phyloP scores from a whole-genome alignment of 495 filamentous ascomycete species.

The Aspergillus leporis region DNA sequence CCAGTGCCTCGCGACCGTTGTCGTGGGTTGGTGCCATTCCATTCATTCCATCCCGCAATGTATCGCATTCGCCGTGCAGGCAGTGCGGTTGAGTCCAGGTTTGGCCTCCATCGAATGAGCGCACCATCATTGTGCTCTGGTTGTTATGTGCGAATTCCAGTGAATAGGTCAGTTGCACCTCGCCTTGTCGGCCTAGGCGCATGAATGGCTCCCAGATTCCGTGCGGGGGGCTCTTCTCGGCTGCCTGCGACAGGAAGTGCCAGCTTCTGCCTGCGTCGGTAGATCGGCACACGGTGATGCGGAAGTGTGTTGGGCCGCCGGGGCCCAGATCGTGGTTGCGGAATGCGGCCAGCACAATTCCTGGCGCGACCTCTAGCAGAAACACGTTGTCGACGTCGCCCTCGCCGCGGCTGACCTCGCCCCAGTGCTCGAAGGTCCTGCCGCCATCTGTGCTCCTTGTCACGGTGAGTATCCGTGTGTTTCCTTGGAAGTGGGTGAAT shows the following conservation, averaged over 20 bases:
- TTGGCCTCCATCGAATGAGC: conserved; percentile 53
- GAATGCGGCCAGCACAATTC: conserved; percentile 55
- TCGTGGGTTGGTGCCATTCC: conserved; percentile 49
- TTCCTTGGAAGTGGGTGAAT: conserved; percentile 39
- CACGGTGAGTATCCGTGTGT: conserved; percentile 32
- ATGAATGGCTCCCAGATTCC: conserved; percentile 66
- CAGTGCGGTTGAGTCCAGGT: conserved; percentile 50
- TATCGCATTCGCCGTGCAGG: conserved; percentile 47
- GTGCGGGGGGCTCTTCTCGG: conserved; percentile 39
- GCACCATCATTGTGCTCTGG: conserved; percentile 60
- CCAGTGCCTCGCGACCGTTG: conserved; percentile 45
- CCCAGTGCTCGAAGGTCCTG: conserved; percentile 33
- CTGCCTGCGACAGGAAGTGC: conserved; percentile 56
- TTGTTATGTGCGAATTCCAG: conserved; percentile 54
- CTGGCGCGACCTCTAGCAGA: conserved; percentile 51
- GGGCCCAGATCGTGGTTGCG: conserved; percentile 57
- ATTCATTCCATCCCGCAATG: conserved; percentile 61
- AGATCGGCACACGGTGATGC: conserved; percentile 61
- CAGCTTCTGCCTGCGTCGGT: conserved; percentile 54
- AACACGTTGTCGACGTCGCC: conserved; percentile 62
- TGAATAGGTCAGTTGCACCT: conserved; percentile 60
- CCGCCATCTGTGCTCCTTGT: conserved; percentile 40
- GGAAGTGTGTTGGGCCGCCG: conserved; percentile 48
- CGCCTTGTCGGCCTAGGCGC: conserved; percentile 47
- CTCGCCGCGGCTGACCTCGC: conserved; percentile 37